Base-by-base conservation (phyloP, 1,284 basidiomycete species). In the Pascua sp. region DNA sequence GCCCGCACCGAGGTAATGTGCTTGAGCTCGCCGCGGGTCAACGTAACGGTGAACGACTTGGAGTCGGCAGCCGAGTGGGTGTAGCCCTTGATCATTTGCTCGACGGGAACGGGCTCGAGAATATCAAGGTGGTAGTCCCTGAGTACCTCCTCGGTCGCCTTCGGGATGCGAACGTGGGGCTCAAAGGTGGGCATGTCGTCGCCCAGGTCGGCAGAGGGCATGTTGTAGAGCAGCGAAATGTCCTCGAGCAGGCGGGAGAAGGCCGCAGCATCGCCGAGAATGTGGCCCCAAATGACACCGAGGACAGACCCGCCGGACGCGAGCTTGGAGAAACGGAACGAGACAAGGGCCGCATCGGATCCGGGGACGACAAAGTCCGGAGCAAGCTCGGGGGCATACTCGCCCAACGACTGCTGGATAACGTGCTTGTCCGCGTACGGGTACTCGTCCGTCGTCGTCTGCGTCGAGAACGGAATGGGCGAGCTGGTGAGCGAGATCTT, bases 401-500 rank as follows among this genome's bases (percentile, higher is more conserved):
- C 44, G 11, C 51, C 56, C 2, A 67, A 59, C 39, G 41, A 46
- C 42, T 57, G 46, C 56, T 64, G 63, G 24, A 67, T 45, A 24
- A 68, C 67, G 15, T 61, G 11, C 8, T 40, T 45, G 52, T 53
- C 47, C 16, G 32, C 7, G 47, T 47, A 60, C 8, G 62, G 56
- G 51, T 63, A 56, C 43, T 49, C 57, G 41, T 41, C 53, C 16
- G 45, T 49, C 15, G 60, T 50, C 3, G 59, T 61, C 58, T 65
- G 67, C 1, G 61, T 62, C 38, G 52, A 54, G 51, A 63, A 66
- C 4, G 65, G 67, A 9, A 68, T 68, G 11, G 56, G 63, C 18
- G 67, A 68, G n/a, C 56, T 55, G 13, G 63, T 66, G 50, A 66
- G 55, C 17, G 61, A 58, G 45, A 67, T 54, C 64, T 67, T 53